Percentiles rank a stretch among this genome's conserved stretches.
These are phyloP conservation scores for Quercus tomentella DNA, from an alignment of 331 rosid species.

Conservation along the genomic window DNA sequence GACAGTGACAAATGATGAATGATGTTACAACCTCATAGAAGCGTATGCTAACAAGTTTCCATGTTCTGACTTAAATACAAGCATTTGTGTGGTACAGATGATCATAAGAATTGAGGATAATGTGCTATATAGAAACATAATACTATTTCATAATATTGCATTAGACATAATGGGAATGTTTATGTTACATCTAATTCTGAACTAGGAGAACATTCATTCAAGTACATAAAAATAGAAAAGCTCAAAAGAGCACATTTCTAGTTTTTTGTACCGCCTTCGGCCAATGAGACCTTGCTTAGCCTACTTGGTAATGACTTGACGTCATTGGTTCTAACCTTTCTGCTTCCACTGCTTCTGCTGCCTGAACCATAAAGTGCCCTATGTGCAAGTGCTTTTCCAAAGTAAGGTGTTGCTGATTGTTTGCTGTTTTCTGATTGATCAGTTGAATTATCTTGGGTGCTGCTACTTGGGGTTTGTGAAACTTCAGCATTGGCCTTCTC, in stretches of 20 bases:
- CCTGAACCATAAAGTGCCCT: conserved; percentile 35
- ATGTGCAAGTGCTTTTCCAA: conserved; percentile 38
- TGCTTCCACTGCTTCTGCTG: conserved; percentile 25
- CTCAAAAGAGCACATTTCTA: background rate
- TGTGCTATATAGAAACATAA: background rate
- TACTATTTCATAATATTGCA: background rate
- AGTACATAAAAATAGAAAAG: background rate
- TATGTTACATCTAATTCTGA: background rate
- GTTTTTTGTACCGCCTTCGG: background rate
- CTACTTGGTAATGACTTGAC: conserved; percentile 37
- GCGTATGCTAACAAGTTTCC: too few species aligned
- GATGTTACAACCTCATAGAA: too few species aligned
- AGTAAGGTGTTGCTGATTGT: conserved; percentile 3
- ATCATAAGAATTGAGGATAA: too few species aligned
- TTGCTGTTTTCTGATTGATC: conserved; percentile 11
- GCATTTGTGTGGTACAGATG: too few species aligned
- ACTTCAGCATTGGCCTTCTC: conserved; percentile 19
- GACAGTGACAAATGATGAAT: too few species aligned
- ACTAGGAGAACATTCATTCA: background rate
- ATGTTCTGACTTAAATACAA: too few species aligned
- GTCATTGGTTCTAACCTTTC: conserved; percentile 23
- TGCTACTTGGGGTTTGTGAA: conserved; percentile 7
- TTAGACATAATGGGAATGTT: background rate
- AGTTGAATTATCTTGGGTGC: background rate
- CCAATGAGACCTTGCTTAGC: conserved; percentile 51